Evolutionary conservation across 371 early-diverging fungal genomes (phyloP), one percentile per base, ranked within the genome.

Genomic region (Batkoa obscura): DNA sequence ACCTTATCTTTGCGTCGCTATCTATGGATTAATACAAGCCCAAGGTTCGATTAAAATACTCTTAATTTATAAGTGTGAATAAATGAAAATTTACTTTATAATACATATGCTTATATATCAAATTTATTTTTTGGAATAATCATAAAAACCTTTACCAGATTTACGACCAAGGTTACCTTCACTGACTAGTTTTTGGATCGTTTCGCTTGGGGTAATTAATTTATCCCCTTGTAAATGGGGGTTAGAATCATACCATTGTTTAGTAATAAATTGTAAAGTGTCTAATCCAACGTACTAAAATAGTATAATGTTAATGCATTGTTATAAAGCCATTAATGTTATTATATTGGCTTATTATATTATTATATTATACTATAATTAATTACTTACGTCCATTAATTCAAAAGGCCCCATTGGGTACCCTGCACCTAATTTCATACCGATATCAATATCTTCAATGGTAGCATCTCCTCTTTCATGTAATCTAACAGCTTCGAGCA

Each of bases 391-490:
- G 66, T 94, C 96, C 50, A 82, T 76, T 38, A 94, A 76, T 71
- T 92, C 90, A 60, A 94, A 83, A 13, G 96, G 94, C 15, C 96
- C 96, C 94, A 96, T 94, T 2, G 94, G 96, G 78, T 92, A 92
- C 35, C 94, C 97, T 47, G 94, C 93, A 57, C 97, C 97, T 48
- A 94, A 79, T 69, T 93, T 94, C 97, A 96, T 96, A 37, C 93
- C 94, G 32, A 78, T 81, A 64, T 96, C 97, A 43, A 96, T 81
- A 64, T 96, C 97, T 62, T 81, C 69, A 49, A 80, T 70, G 23
- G 79, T 71, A 1, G 94, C 94, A 43, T 88, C 94, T 30, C 84
- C 88, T 60, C 93, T 86, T 63, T 94, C 94, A 38, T 86, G 72
- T 38, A 94, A 72, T 36, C 90, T 81, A 47, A 92, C 67, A 12